Evolutionary conservation across 1,139 yeast genomes (phyloP).

Genomic region (Candida albicans): DNA sequence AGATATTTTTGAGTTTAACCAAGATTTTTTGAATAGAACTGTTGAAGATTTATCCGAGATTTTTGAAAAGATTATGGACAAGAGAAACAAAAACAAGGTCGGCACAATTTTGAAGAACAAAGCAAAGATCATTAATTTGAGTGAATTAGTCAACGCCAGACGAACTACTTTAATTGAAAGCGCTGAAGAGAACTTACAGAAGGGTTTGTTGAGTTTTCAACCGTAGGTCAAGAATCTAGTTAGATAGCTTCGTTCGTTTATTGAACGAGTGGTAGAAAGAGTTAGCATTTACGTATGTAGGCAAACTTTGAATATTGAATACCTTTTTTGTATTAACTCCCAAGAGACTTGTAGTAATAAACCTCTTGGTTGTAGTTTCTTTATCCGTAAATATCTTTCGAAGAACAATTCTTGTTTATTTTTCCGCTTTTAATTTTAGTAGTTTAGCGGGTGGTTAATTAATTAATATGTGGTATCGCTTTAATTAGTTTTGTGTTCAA

Average conservation of each 20-base stretch:
- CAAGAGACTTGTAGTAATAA: too few relatives aligned
- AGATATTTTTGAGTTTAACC: slow-evolving; percentile 72
- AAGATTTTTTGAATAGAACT: slow-evolving; percentile 65
- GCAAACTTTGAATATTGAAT: too few relatives aligned
- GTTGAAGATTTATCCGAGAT: slow-evolving; percentile 80
- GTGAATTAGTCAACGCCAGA: slow-evolving; percentile 47
- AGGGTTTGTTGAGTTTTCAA: slow-evolving; percentile 22
- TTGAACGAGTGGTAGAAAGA: too few relatives aligned
- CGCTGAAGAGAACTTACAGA: slow-evolving; percentile 44
- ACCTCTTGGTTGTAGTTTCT: too few relatives aligned
- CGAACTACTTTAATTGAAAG: slow-evolving; percentile 52
- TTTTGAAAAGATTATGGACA: slow-evolving; percentile 57
- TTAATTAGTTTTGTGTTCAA: neutral
- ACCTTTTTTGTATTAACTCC: too few relatives aligned
- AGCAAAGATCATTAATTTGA: slow-evolving; percentile 49
- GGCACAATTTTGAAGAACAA: slow-evolving; percentile 47
- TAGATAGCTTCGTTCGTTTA: neutral
- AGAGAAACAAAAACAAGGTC: slow-evolving; percentile 33
- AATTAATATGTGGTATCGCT: too few relatives aligned
- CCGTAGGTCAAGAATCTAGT: neutral
- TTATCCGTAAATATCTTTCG: too few relatives aligned
- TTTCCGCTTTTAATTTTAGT: too few relatives aligned
- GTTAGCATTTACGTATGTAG: too few relatives aligned
- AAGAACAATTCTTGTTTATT: too few relatives aligned
- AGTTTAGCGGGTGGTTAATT: too few relatives aligned